Percentiles rank a stretch among this genome's conserved stretches.
Evolutionary conservation across 352 stramenopile genomes (phyloP).

Genomic region (Globisporangium paroecandrum): DNA sequence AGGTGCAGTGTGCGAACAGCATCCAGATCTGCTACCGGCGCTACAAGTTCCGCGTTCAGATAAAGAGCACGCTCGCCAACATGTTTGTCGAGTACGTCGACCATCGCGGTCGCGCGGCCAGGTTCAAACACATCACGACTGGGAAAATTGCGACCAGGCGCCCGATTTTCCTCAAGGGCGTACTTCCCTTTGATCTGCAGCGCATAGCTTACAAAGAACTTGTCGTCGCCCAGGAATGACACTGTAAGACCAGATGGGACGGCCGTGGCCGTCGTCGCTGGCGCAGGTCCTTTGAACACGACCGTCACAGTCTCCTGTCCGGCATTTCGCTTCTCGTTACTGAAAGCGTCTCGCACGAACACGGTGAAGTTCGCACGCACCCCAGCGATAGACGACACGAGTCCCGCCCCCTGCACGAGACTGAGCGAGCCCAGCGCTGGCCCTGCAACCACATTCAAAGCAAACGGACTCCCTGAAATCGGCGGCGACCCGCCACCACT

Average conservation of each 20-base stretch:
- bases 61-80: constrained; percentile 38
- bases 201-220: constrained; percentile 43
- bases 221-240: constrained; percentile 31
- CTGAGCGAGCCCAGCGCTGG: constrained; percentile 44
- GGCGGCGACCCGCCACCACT: constrained; percentile 16
- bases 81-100: constrained; percentile 70
- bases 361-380: constrained; percentile 44
- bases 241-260: constrained; percentile 22
- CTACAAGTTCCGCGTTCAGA: constrained; percentile 42
- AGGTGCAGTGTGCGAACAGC: constrained; percentile 24
- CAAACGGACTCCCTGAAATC: constrained; percentile 52
- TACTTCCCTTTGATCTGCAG: constrained; percentile 43
- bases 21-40: constrained; percentile 48
- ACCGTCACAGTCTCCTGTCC: constrained; percentile 38
- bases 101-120: constrained; percentile 34
- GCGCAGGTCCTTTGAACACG: constrained; percentile 33
- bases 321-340: constrained; percentile 61
- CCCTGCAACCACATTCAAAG: constrained; percentile 41
- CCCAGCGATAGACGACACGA: constrained; percentile 57
- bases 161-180: constrained; percentile 48
- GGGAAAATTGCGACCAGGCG: constrained; percentile 31
- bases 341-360: constrained; percentile 50
- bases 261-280: constrained; percentile 18
- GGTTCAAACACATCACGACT: constrained; percentile 42
- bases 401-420: constrained; percentile 33